Base-by-base conservation (phyloP, 805 yeast species). In the Saturnispora bothae region DNA sequence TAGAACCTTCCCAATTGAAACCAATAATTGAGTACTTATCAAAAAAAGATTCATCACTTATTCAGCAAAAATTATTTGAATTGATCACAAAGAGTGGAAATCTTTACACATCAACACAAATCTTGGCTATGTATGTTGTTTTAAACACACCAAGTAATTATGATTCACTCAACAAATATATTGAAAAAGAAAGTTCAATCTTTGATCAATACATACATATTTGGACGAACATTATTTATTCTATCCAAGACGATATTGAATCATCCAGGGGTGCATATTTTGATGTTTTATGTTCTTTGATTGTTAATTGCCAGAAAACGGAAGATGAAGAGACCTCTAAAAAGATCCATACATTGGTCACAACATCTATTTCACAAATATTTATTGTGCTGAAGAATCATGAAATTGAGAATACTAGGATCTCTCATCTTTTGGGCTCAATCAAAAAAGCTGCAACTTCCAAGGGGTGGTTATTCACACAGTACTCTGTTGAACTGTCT, bases 401-500 rank as follows among this genome's bases (percentile, higher is more conserved):
- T 19, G 6, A 16, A 27, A 21, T 28, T 28, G 19, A 29, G 22
- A 18, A 17, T 13, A 5, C 9, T 2, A 1, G 25, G 19, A 5
- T 5, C 14, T 1, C 5, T 5, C 12, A 40, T 2, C 29, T 61
- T 9, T 41, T 66, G 19, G 38, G 42, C 4, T 43, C 62, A 5
- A 28, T 80, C 19, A 72, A 65, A 42, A 37, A 48, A 0, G 42
- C 71, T 7, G 54, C 80, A 14, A 56, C 69, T 8, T 71, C 71
- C 5, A 66, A 69, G 38, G 47, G 70, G 0, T 74, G 83, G 79
- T 46, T 71, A 1, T 65, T 83, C 34, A 62, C 73, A 4, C 95
- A 84, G 53, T 80, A 78, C 50, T 54, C 73, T 0, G 58, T 78
- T 15, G 95, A 84, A 53, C 49, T 68, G 25, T 52, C 73, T 47